Base-by-base conservation (phyloP, 192 early-diverging fungal genomes). In the Tieghemiomyces parasiticus region DNA sequence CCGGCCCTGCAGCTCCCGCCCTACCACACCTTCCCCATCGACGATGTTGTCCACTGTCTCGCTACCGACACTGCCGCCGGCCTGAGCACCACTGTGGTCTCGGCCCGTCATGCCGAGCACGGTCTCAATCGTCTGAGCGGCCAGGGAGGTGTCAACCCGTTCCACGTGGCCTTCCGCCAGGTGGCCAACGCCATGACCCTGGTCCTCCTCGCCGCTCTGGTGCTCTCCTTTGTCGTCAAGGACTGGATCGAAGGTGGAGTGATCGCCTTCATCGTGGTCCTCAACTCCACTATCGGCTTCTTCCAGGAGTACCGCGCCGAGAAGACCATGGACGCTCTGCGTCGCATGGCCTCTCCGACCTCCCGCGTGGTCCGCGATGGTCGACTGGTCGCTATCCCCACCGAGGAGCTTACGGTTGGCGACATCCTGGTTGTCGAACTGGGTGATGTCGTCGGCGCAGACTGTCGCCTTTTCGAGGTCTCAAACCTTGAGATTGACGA, bases 281-380 rank as follows among this genome's bases (percentile, higher is more conserved):
- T 94, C 46, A 97, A 97, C 71, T 80, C 91, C 26, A 62, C 82
- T 32, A 91, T 99, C 62, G 95, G 95, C 10, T 95, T 97, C 62
- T 73, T 82, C 2, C 95, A 99, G 74, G 95, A 99, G 68, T 97
- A 83, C 73, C 88, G 91, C 63, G 93, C 95, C 13, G 89, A 84
- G 62, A 89, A 91, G 59, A 92, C 94, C 12, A 81, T 97, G 83
- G 92, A 97, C 62, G 88, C 94, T 30, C 74, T 97, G 38, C 76
- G 90, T 46, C 84, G 87, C 38, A 78, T 97, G 74, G 79, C 84
- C 12, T 92, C 93, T 19, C 91, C 93, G 1, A 85, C 86, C 52
- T 82, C 86, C 25, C 81, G 78, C 35, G 92, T 97, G 30, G 72
- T 97, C 66, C 88, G 94, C 50, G 84, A 86, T 55, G 90, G 89